These are phyloP conservation scores for Colletotrichum lentis DNA, from an alignment of 2,329 filamentous ascomycete genomes.

Conservation along the genomic window DNA sequence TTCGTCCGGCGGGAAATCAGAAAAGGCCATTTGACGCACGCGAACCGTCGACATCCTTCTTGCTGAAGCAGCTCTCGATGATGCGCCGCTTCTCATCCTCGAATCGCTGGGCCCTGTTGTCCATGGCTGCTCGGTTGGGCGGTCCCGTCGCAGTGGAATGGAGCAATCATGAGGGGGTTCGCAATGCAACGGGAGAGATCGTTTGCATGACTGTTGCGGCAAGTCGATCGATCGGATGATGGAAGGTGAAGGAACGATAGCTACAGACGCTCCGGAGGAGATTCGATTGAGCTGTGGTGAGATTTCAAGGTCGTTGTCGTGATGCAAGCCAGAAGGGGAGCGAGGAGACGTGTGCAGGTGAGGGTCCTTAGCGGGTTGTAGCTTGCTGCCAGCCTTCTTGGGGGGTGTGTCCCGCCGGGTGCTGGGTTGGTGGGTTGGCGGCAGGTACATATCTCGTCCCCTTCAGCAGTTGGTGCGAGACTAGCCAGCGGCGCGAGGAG, in stretches of 20 bases:
- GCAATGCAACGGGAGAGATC: slow-evolving; percentile 15
- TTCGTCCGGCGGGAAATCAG: slow-evolving; percentile 8
- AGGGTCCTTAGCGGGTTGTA: slow-evolving; percentile 23
- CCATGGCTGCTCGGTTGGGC: slow-evolving; percentile 38
- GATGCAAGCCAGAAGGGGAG: slow-evolving; percentile 34
- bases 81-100: slow-evolving; percentile 97
- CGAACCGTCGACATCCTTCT: slow-evolving; percentile 85
- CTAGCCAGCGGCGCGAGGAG: background rate
- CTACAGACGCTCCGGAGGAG: slow-evolving; percentile 6
- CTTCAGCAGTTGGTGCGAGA: slow-evolving; percentile 23
- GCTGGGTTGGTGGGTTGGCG: slow-evolving; percentile 8
- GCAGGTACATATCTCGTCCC: slow-evolving; percentile 23
- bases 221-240: background rate
- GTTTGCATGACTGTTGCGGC: slow-evolving; percentile 32
- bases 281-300: slow-evolving; percentile 18
- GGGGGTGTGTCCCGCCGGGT: background rate
- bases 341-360: slow-evolving; percentile 27
- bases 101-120: slow-evolving; percentile 76
- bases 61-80: slow-evolving; percentile 91
- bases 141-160: slow-evolving; percentile 30
- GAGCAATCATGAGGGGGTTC: slow-evolving; percentile 35
- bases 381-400: slow-evolving; percentile 33
- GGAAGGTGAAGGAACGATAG: background rate
- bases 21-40: slow-evolving; percentile 62
- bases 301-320: slow-evolving; percentile 35